Conservation (phyloP, 345 rosid species). For the Salix exigua region DNA sequence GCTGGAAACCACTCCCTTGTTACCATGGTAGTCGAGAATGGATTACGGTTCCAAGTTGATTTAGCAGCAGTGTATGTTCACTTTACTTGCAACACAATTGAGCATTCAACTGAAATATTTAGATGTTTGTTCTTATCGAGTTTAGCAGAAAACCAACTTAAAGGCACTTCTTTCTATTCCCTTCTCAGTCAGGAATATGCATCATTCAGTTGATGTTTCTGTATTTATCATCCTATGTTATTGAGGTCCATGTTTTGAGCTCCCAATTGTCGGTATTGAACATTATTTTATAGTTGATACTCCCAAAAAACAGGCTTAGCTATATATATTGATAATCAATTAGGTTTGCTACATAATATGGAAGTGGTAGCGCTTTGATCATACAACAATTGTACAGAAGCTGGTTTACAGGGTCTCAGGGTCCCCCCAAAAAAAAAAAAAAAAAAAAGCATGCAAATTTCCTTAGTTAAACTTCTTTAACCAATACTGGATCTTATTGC, state of each 20-base stretch:
- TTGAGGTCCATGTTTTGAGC: not conserved
- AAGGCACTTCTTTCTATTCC: not conserved
- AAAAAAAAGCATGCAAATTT: not conserved
- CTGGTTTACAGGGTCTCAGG: too few relatives aligned
- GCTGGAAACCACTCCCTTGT: slow-evolving; percentile 91
- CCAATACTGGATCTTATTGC: not conserved
- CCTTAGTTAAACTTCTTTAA: not conserved
- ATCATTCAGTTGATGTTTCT: not conserved
- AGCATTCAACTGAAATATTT: slow-evolving; percentile 3
- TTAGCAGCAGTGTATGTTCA: slow-evolving; percentile 69
- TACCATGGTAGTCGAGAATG: slow-evolving; percentile 83
- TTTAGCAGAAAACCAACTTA: not conserved
- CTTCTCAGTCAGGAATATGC: not conserved
- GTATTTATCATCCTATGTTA: not conserved
- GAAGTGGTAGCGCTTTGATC: not conserved
- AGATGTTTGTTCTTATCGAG: not conserved
- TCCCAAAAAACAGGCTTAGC: not conserved
- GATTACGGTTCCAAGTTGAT: slow-evolving; percentile 81
- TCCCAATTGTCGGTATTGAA: not conserved
- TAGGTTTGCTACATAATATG: not conserved
- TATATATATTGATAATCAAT: not conserved
- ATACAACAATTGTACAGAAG: not conserved
- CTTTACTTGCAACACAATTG: slow-evolving; percentile 8
- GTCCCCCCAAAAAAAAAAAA: too few relatives aligned
- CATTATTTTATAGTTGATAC: not conserved